Conservation (phyloP, 768 basidiomycete species). For the Crepidotus variabilis region DNA sequence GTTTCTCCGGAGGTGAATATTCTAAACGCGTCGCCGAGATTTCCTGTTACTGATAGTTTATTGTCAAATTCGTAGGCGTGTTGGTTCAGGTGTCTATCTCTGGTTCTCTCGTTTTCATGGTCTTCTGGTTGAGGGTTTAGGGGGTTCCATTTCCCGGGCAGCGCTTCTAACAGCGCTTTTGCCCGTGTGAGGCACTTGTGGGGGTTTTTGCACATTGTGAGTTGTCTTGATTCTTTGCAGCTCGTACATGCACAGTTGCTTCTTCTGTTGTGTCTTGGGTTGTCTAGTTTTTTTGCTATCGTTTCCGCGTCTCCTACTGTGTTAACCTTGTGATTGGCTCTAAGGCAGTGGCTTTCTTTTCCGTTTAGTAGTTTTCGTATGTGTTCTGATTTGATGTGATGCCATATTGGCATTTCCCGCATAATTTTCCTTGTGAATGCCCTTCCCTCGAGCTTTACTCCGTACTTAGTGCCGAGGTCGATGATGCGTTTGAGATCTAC, state of each 20-base stretch:
- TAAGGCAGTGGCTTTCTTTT: constrained; percentile 10
- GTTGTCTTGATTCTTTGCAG: not conserved
- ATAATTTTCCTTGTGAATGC: constrained; percentile 7
- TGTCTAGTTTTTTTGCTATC: not conserved
- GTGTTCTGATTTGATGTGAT: constrained; percentile 21
- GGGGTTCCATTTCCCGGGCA: constrained; percentile 20
- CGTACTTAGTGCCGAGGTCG: constrained; percentile 16
- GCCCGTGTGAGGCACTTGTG: constrained; percentile 12
- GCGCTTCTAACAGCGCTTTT: constrained; percentile 8
- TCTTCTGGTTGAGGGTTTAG: not conserved
- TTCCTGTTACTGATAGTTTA: not conserved
- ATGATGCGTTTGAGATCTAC: constrained; percentile 13
- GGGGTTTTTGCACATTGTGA: constrained; percentile 14
- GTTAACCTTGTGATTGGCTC: constrained; percentile 9
- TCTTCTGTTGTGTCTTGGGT: not conserved
- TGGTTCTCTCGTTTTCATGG: not conserved
- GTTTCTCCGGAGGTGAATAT: not conserved
- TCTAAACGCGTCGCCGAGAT: not conserved
- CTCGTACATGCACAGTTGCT: constrained; percentile 3
- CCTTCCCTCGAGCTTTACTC: constrained; percentile 11
- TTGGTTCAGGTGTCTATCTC: not conserved
- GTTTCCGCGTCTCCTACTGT: constrained; percentile 12
- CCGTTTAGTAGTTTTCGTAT: not conserved
- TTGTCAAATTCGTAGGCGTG: not conserved
- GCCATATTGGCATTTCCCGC: constrained; percentile 25